phyloP scores from a whole-genome alignment of 305 asterid genomes.

The Coffea humblotiana region DNA sequence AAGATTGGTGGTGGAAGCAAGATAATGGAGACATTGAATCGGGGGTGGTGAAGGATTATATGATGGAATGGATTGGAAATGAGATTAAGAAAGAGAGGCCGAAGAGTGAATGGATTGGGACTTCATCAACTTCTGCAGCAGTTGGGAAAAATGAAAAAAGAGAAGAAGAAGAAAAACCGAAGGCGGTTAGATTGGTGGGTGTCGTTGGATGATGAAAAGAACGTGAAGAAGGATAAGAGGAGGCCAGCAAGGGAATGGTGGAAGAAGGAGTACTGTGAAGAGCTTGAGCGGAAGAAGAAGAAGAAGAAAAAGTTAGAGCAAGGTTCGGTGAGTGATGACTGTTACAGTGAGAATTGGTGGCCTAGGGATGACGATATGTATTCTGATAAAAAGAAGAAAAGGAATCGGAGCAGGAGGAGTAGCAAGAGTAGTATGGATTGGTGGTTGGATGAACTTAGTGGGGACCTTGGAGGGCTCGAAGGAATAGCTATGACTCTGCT shows the following conservation, averaged over 20 bases:
- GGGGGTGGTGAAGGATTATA: slow-evolving; percentile 77
- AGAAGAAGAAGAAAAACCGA: slow-evolving; percentile 66
- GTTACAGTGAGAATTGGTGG: slow-evolving; percentile 54
- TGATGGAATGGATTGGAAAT: slow-evolving; percentile 93
- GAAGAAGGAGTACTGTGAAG: slow-evolving; percentile 97
- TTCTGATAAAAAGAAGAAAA: slow-evolving; percentile 47
- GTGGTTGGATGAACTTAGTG: slow-evolving; percentile 89
- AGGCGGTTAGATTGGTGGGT: slow-evolving; percentile 94
- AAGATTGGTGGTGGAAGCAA: slow-evolving; percentile 99
- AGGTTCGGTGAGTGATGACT: slow-evolving; percentile 51
- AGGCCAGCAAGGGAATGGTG: slow-evolving; percentile 99
- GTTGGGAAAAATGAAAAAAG: slow-evolving; percentile 34
- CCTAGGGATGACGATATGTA: slow-evolving; percentile 62
- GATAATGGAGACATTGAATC: slow-evolving; percentile 62
- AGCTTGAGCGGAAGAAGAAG: slow-evolving; percentile 84
- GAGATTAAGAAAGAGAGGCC: slow-evolving; percentile 96
- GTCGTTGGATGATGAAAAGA: slow-evolving; percentile 77
- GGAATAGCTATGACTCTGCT: slow-evolving; percentile 63
- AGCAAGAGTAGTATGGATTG: slow-evolving; percentile 80
- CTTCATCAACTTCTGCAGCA: slow-evolving; percentile 49
- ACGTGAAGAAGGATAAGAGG: slow-evolving; percentile 70
- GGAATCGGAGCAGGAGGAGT: slow-evolving; percentile 63
- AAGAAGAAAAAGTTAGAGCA: slow-evolving; percentile 61
- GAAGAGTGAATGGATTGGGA: slow-evolving; percentile 68
- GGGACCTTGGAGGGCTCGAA: slow-evolving; percentile 81